These are phyloP conservation scores for Phyllosticta ampelicida DNA, from an alignment of 2,329 filamentous ascomycete genomes.

Conservation along the genomic window DNA sequence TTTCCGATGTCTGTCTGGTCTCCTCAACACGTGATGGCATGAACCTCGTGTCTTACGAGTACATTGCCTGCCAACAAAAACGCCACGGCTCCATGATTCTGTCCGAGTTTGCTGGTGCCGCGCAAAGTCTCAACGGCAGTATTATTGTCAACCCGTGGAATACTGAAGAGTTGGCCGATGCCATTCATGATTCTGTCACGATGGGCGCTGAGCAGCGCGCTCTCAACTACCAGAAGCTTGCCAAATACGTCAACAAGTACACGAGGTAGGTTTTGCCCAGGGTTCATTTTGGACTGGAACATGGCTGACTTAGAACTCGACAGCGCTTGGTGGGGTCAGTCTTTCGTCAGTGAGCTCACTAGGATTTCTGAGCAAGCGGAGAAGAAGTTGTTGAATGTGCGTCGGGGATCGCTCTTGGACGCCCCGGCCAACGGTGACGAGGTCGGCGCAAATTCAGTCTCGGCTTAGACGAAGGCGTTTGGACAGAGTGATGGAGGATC, in stretches of 20 bases:
- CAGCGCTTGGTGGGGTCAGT: slow-evolving; percentile 89
- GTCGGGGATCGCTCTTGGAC: slow-evolving; percentile 12
- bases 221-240: slow-evolving; percentile 80
- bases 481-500: background rate
- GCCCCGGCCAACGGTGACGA: background rate
- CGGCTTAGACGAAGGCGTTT: background rate
- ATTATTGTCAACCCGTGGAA: slow-evolving; percentile 98
- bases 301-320: slow-evolving; percentile 15
- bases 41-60: slow-evolving; percentile 98
- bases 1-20: slow-evolving; percentile 85
- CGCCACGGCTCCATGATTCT: slow-evolving; percentile 89
- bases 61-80: slow-evolving; percentile 86
- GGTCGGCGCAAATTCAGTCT: background rate
- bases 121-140: slow-evolving; percentile 85
- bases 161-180: slow-evolving; percentile 85
- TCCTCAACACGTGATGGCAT: slow-evolving; percentile 96
- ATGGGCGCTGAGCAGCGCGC: slow-evolving; percentile 85
- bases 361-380: slow-evolving; percentile 45
- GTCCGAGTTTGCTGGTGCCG: slow-evolving; percentile 92
- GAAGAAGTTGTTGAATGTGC: slow-evolving; percentile 38
- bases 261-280: slow-evolving; percentile 48
- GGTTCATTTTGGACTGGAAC: background rate
- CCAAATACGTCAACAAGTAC: slow-evolving; percentile 95
- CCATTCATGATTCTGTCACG: slow-evolving; percentile 91
- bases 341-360: slow-evolving; percentile 75